A percentile compares a stretch with the other conserved stretches of the same genome.
Evolutionary conservation across 257 asterid genomes (phyloP).

Genomic region (Verbena officinalis): DNA sequence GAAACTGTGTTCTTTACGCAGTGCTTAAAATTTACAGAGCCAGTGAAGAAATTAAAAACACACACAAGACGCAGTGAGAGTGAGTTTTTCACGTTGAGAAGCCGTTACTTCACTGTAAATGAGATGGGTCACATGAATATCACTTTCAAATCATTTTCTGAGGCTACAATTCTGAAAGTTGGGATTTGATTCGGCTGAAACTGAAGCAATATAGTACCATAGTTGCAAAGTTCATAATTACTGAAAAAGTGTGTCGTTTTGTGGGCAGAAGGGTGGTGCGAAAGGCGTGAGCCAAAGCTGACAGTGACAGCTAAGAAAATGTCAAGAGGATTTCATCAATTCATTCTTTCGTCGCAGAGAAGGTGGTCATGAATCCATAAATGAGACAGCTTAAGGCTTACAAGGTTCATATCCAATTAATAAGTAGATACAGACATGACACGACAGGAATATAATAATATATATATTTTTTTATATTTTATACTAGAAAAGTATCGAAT

Average conservation of each 20-base stretch:
- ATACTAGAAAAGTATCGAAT: too few species aligned
- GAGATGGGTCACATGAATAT: background rate
- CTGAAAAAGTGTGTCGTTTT: slow-evolving; percentile 22
- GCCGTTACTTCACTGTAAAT: background rate
- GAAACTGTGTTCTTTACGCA: background rate
- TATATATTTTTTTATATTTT: too few species aligned
- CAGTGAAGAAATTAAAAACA: background rate
- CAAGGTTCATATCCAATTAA: too few species aligned
- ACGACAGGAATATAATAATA: too few species aligned
- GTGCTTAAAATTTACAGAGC: too few species aligned
- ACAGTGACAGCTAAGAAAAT: slow-evolving; percentile 16
- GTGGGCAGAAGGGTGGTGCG: slow-evolving; percentile 28
- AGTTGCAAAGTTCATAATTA: background rate
- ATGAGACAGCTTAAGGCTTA: too few species aligned
- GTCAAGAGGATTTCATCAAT: background rate
- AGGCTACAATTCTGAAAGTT: background rate
- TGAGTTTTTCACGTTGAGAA: background rate
- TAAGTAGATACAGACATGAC: too few species aligned
- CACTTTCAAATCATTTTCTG: slow-evolving; percentile 26
- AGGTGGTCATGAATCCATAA: slow-evolving; percentile 9
- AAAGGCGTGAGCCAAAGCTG: slow-evolving; percentile 36
- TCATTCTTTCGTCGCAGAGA: background rate
- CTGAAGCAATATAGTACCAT: background rate
- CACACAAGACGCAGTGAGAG: background rate
- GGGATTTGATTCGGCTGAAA: slow-evolving; percentile 6